Base-by-base conservation (phyloP, 75 land plant genomes). In the Sequoia sempervirens region DNA sequence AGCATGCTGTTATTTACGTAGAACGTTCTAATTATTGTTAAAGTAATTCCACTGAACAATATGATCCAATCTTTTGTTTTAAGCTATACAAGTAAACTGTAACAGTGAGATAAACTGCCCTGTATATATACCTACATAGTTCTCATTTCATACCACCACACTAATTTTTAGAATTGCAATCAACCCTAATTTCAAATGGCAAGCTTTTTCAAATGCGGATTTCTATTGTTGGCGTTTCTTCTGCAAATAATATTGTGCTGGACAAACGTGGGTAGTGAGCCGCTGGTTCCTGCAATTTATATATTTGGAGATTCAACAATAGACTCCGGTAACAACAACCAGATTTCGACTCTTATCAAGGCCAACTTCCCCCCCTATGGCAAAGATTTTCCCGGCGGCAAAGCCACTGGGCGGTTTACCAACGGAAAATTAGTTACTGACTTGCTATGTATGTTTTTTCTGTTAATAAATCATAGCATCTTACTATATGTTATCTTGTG, bases 241-340 rank as follows among this genome's bases (percentile, higher is more conserved):
- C 61, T 56, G 23, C 23, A 17, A 56, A 18, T 56, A 18, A 18
- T 56, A 3, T 56, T 4, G 20, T 18, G 23, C 4, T 56, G 3
- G 34, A 34, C 11, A n/a, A 68, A 68, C 3, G 72, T 26, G 1
- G 2, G 7, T 68, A 28, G 73, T 37, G 2, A 32, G 14, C 83
- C 79, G 5, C 37, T 83, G 20, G 84, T 82, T 36, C 38, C 84
- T 28, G 87, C 79, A 0, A 7, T 86, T 23, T 82, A 76, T 20
- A 38, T 73, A 73, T 86, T 82, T 82, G 87, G 87, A 14, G 87
- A 86, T 80, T 86, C 87, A 7, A 86, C 87, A 1, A 84, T 86
- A 38, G 87, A 86, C 58, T 12, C 85, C 18, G 87, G 87, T 12
- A 86, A 86, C 85, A 86, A 86, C 52, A 46, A 86, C 28, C 47